Conservation (phyloP, 2,329 filamentous ascomycete species). For the Talaromyces verruculosus region DNA sequence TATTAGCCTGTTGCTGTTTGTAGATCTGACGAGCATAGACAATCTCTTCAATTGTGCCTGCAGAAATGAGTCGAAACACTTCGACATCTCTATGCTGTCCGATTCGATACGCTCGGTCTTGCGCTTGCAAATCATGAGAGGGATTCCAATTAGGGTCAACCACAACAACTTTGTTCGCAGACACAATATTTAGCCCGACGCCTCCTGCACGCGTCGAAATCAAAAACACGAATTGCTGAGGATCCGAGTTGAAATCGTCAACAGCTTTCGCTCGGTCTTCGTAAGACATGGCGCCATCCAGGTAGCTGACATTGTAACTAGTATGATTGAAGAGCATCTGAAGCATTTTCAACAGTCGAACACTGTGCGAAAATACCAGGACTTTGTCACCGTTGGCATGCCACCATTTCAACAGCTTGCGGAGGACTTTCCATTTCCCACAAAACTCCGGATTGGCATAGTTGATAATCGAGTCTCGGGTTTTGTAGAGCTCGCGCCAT, state of each 20-base stretch:
- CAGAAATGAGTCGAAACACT: conserved; percentile 86
- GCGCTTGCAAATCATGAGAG: conserved; percentile 88
- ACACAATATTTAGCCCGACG: conserved; percentile 92
- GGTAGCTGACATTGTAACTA: conserved; percentile 84
- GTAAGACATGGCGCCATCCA: conserved; percentile 81
- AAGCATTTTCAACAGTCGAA: conserved; percentile 79
- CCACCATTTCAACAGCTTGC: conserved; percentile 86
- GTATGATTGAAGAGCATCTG: conserved; percentile 84
- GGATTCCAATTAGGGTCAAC: conserved; percentile 99
- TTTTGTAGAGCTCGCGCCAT: conserved; percentile 72
- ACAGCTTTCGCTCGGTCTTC: conserved; percentile 80
- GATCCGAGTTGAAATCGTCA: conserved; percentile 86
- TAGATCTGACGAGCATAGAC: conserved; percentile 97
- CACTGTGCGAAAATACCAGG: conserved; percentile 89
- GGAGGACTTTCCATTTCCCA: conserved; percentile 93
- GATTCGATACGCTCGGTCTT: conserved; percentile 94
- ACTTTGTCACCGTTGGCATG: conserved; percentile 88
- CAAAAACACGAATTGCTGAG: conserved; percentile 86
- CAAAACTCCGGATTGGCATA: conserved; percentile 88
- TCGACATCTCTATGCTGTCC: conserved; percentile 91
- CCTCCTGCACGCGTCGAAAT: conserved; percentile 94
- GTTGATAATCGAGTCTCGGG: conserved; percentile 74
- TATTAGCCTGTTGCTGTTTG: conserved; percentile 98
- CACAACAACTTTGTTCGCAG: conserved; percentile 96
- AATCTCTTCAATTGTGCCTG: conserved; percentile 94